Evolutionary conservation across 768 basidiomycete species (phyloP), one percentile per base, ranked within the genome.

Genomic region (Boletus pseudo-olivaceus): DNA sequence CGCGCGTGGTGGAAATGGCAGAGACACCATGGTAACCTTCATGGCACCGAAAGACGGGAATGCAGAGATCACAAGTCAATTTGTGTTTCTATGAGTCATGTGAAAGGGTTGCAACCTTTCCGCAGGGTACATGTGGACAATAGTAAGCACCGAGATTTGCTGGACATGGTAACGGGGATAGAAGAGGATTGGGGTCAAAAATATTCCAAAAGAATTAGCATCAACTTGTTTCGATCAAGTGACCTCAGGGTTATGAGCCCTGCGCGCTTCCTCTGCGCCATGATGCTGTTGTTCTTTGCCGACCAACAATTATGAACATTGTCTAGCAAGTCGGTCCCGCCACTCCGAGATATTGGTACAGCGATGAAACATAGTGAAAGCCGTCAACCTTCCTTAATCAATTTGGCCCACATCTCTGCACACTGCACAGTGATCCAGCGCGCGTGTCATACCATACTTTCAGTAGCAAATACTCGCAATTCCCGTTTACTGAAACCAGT

Each of bases 231-330:
- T 76, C 74, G 74, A 76, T 76, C 74, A 67, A 73, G 73, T 70
- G 74, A 75, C 74, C 73, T 76, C 74, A 67, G 75, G 74, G 74
- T 76, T 76, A 76, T 76, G 74, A 72, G 74, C 74, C 75, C 74
- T 66, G 75, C 74, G 72, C 75, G 75, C 75, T 76, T 68, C 74
- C 74, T 67, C 75, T 75, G 74, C 75, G 74, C 73, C 75, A 75
- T 73, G 75, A 66, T 75, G 74, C 74, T 75, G 27, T 56, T 20
- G 7, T 3, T 7, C 3, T 10, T 7, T 0, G 3, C 1, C 5
- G 7, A 15, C 7, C 3, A 8, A 1, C 4, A 4, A 4, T 5
- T 1, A 26, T 10, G 17, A 30, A 5, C 11, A 12, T 11, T 12
- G 7, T 20, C 7, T 10, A 5, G 7, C 42, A 17, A 10, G 12